These are phyloP conservation scores for Phytophthora citricola DNA, from an alignment of 352 stramenopile genomes.

Conservation along the genomic window DNA sequence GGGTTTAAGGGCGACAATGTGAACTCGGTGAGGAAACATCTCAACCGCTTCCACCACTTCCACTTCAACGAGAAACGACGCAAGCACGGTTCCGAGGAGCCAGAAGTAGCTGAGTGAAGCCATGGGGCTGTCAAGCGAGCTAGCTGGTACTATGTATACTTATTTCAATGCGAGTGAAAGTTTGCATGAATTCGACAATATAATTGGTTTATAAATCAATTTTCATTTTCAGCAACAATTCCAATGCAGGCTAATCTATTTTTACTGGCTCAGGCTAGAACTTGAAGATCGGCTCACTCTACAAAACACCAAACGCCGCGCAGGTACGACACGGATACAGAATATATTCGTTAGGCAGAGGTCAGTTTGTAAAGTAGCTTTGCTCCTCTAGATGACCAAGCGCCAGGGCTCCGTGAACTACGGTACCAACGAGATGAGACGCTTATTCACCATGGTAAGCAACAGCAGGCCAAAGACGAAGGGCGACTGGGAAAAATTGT, in stretches of 20 bases:
- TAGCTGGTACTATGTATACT: no score
- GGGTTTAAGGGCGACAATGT: not conserved
- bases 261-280: no score
- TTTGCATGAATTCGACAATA: no score
- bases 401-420: not conserved
- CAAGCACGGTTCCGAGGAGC: not conserved
- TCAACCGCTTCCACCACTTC: constrained; percentile 5
- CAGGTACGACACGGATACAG: not conserved
- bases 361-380: no score
- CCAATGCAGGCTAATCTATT: no score
- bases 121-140: no score
- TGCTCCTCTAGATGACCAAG: not conserved
- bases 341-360: no score
- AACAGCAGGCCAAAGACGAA: not conserved
- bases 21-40: not conserved
- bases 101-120: not conserved
- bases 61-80: not conserved
- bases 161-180: no score
- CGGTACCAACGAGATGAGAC: not conserved
- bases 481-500: not conserved
- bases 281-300: no score
- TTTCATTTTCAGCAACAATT: no score
- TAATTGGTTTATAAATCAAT: no score
- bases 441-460: not conserved
- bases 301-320: not conserved